These are phyloP conservation scores for Ogataea corticis DNA, from an alignment of 805 yeast genomes.

Conservation along the genomic window DNA sequence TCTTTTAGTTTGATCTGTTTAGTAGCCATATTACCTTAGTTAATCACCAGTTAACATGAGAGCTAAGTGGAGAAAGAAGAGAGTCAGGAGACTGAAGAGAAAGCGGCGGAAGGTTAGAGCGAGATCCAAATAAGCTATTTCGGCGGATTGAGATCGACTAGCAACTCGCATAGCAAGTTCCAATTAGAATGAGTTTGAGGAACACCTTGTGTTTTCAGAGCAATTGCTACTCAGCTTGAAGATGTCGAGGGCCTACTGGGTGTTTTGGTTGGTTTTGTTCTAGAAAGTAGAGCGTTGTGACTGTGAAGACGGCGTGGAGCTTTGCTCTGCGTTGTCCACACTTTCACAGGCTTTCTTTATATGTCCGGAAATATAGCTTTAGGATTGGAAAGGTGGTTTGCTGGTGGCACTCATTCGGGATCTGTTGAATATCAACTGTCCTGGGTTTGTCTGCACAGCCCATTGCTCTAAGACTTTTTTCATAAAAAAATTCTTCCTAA, in stretches of 20 bases:
- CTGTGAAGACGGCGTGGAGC: neutral
- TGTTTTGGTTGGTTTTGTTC: conserved; percentile 2
- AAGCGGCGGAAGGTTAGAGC: conserved; percentile 99
- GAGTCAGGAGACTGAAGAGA: conserved; percentile 99
- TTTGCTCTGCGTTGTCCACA: conserved; percentile 7
- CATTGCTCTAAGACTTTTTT: conserved; percentile 5
- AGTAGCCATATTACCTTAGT: conserved; percentile 9
- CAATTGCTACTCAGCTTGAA: neutral
- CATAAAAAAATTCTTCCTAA: neutral
- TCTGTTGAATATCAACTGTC: neutral
- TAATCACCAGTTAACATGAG: conserved; percentile 56
- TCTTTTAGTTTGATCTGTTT: conserved; percentile 1
- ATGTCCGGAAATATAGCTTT: conserved; percentile 21
- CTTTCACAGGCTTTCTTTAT: conserved; percentile 13
- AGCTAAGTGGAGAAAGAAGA: conserved; percentile 99
- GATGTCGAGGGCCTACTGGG: neutral
- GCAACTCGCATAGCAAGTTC: conserved; percentile 5
- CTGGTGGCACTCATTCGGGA: neutral
- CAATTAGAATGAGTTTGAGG: neutral
- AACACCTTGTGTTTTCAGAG: neutral
- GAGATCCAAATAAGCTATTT: conserved; percentile 86
- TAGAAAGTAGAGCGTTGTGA: conserved; percentile 1
- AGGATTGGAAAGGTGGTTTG: conserved; percentile 11
- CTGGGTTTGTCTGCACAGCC: neutral
- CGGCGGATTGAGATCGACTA: conserved; percentile 16